Evolutionary conservation across 129 eudicot genomes (phyloP).

Genomic region (sunflower (Helianthus annuus)): HanXRQr2.0-SUNRISE NC_035433.2:9877609-9878108

Average conservation of each 20-base stretch:
- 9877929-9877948: conserved; percentile 79
- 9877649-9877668: conserved; percentile 74
- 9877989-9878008: conserved; percentile 83
- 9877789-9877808: conserved; percentile 61
- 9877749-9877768: background rate
- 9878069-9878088: conserved; percentile 35
- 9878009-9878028: background rate
- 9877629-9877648: conserved; percentile 81
- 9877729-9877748: too few relatives aligned
- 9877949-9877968: conserved; percentile 81
- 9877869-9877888: conserved; percentile 54
- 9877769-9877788: conserved; percentile 39
- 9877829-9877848: conserved; percentile 89
- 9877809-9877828: conserved; percentile 71
- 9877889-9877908: conserved; percentile 67
- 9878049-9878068: conserved; percentile 37
- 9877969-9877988: conserved; percentile 56
- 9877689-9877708: conserved; percentile 52
- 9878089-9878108: background rate
- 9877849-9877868: conserved; percentile 85
- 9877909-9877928: conserved; percentile 54
- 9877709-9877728: background rate
- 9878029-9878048: conserved; percentile 8
- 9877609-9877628: conserved; percentile 18
- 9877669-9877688: conserved; percentile 76